Evolutionary conservation across 108 stramenopile species (phyloP).

Genomic region (Fragilaria crotonensis): DNA sequence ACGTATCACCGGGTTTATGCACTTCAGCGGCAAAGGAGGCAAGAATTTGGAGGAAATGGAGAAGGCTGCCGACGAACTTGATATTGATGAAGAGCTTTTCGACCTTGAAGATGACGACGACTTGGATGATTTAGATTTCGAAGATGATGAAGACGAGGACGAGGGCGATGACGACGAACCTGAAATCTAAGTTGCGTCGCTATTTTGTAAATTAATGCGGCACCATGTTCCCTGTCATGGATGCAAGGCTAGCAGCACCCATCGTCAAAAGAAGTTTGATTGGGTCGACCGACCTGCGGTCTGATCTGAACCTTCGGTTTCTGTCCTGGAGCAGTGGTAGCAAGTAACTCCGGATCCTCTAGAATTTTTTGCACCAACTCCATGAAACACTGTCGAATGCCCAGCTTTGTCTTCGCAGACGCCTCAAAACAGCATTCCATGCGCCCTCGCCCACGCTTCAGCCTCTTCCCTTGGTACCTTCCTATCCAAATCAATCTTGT

Average conservation of each 20-base stretch:
- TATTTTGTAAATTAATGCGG: neutral
- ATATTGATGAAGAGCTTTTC: slow-evolving; percentile 42
- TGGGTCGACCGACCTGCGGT: slow-evolving; percentile 9
- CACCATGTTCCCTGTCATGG: no score
- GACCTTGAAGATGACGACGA: slow-evolving; percentile 63
- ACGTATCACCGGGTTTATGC: slow-evolving; percentile 63
- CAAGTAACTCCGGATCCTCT: slow-evolving; percentile 90
- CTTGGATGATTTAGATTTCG: slow-evolving; percentile 75
- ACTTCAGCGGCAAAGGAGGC: slow-evolving; percentile 60
- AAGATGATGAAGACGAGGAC: slow-evolving; percentile 51
- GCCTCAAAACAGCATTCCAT: slow-evolving; percentile 97
- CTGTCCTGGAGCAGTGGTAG: slow-evolving; percentile 81
- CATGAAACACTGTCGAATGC: slow-evolving; percentile 89
- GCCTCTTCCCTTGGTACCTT: slow-evolving; percentile 78
- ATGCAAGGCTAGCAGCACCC: neutral
- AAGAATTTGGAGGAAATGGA: slow-evolving; percentile 75
- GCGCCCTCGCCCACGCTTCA: slow-evolving; percentile 90
- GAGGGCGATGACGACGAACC: slow-evolving; percentile 29
- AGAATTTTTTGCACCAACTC: slow-evolving; percentile 96
- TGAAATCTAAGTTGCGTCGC: slow-evolving; percentile 3
- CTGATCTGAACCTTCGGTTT: slow-evolving; percentile 46
- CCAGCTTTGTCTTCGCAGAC: slow-evolving; percentile 87
- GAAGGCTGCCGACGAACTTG: slow-evolving; percentile 68
- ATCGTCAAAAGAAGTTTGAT: neutral
- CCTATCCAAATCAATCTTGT: slow-evolving; percentile 88